Conservation (phyloP, 1,139 yeast genomes). For the Suhomyces kunorum region DNA sequence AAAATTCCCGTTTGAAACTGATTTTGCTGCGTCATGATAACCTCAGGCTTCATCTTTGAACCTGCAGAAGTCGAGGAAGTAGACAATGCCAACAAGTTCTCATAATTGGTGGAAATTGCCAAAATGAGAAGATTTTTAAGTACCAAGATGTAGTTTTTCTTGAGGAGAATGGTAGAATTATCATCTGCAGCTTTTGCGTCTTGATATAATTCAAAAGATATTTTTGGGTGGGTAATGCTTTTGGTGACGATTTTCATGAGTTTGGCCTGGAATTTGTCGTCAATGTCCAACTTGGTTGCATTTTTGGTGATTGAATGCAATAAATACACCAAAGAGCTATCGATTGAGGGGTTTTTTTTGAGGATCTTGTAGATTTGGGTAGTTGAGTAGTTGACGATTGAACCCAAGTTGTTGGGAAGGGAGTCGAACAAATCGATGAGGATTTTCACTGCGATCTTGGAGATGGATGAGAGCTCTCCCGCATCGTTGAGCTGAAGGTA, state of each 20-base stretch:
- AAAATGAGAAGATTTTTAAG: conserved; percentile 37
- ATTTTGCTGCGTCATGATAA: conserved; percentile 45
- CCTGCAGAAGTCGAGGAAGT: conserved; percentile 40
- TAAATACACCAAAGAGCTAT: conserved; percentile 34
- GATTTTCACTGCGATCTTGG: conserved; percentile 32
- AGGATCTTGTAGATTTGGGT: conserved; percentile 42
- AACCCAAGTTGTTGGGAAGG: conserved; percentile 40
- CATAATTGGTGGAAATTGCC: conserved; percentile 41
- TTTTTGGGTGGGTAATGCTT: conserved; percentile 22
- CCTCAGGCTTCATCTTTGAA: conserved; percentile 46
- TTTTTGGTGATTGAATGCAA: conserved; percentile 37
- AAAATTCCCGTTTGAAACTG: conserved; percentile 37
- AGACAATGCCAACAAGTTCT: conserved; percentile 37
- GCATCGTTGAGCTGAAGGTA: conserved; percentile 24
- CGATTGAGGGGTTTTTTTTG: conserved; percentile 36
- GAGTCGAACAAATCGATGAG: conserved; percentile 42
- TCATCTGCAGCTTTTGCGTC: conserved; percentile 18
- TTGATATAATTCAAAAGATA: conserved; percentile 23
- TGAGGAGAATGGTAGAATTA: conserved; percentile 28
- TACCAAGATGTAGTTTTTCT: conserved; percentile 37
- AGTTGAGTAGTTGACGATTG: conserved; percentile 39
- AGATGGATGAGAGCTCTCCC: conserved; percentile 21
- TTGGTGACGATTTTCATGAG: conserved; percentile 37
- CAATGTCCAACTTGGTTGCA: conserved; percentile 42
- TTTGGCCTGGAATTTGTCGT: conserved; percentile 43